Evolutionary conservation across 768 basidiomycete genomes (phyloP).

Genomic region (Agaricus blazei): DNA sequence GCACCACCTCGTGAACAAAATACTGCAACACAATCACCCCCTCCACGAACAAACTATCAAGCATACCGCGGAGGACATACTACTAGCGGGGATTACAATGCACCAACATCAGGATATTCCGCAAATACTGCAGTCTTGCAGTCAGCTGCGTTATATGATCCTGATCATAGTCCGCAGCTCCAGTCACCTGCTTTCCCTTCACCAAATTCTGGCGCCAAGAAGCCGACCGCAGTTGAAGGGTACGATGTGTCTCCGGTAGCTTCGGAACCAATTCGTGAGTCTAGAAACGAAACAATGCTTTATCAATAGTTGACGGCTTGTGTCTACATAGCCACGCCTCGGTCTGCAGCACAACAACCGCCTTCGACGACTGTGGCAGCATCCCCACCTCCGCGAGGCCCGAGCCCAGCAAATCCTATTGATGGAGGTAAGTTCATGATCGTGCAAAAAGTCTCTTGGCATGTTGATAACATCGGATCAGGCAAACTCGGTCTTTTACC

Average conservation of each 20-base stretch:
- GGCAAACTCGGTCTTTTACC: slow-evolving; percentile 70
- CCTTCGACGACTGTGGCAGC: background rate
- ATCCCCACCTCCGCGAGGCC: slow-evolving; percentile 7
- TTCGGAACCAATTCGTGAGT: slow-evolving; percentile 1
- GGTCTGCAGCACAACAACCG: background rate
- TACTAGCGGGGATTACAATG: background rate
- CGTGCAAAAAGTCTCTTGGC: background rate
- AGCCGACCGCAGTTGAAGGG: slow-evolving; percentile 12
- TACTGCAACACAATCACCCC: background rate
- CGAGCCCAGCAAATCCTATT: slow-evolving; percentile 19
- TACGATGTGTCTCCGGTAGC: slow-evolving; percentile 14
- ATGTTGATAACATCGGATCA: slow-evolving; percentile 16
- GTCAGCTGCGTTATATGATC: slow-evolving; percentile 27
- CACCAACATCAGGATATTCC: background rate
- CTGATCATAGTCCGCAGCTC: slow-evolving; percentile 16
- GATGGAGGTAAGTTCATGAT: slow-evolving; percentile 23
- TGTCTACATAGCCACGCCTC: background rate
- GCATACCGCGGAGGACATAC: slow-evolving; percentile 6
- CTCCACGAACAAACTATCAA: slow-evolving; percentile 7
- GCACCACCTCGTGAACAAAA: slow-evolving; percentile 7
- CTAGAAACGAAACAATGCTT: background rate
- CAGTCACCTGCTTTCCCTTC: slow-evolving; percentile 10
- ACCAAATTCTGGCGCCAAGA: slow-evolving; percentile 8
- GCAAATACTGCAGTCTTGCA: slow-evolving; percentile 8
- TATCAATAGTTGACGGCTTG: background rate